Conservation (phyloP, 257 asterid genomes). For the Galeopsis tetrahit region DNA sequence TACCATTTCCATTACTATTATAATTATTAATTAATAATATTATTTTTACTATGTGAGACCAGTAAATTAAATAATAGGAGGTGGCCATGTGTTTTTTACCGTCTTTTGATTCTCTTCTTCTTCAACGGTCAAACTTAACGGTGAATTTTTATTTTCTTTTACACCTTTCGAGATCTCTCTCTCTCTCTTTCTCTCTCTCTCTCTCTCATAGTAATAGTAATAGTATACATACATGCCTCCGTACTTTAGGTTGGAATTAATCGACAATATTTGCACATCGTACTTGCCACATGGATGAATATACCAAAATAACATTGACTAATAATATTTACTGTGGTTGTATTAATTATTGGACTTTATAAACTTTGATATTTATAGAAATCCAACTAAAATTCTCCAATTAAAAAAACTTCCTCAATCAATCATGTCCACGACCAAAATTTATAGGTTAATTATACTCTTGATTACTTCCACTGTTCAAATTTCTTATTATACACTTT, state of each 20-base stretch:
- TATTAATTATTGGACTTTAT: neutral
- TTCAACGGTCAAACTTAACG: constrained; percentile 70
- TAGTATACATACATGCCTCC: too few species aligned
- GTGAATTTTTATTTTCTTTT: constrained; percentile 41
- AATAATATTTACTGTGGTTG: neutral
- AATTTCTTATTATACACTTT: too few species aligned
- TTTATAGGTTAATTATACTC: too few species aligned
- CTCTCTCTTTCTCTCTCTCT: too few species aligned
- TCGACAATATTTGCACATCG: neutral
- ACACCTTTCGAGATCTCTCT: constrained; percentile 53
- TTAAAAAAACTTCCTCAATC: neutral
- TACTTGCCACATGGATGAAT: neutral
- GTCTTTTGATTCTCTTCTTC: constrained; percentile 60
- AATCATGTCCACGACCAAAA: neutral
- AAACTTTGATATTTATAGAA: too few species aligned
- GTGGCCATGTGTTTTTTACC: constrained; percentile 57
- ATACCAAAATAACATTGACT: neutral
- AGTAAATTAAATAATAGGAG: constrained; percentile 19
- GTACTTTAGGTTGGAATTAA: constrained; percentile 11
- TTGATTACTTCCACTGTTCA: too few species aligned
- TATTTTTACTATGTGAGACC: neutral
- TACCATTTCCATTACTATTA: constrained; percentile 5
- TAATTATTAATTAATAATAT: neutral
- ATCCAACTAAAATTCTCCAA: neutral
- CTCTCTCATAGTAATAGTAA: too few species aligned